Base-by-base conservation (phyloP, 495 filamentous ascomycete species). In the Sabuloglossum arenarium region DNA sequence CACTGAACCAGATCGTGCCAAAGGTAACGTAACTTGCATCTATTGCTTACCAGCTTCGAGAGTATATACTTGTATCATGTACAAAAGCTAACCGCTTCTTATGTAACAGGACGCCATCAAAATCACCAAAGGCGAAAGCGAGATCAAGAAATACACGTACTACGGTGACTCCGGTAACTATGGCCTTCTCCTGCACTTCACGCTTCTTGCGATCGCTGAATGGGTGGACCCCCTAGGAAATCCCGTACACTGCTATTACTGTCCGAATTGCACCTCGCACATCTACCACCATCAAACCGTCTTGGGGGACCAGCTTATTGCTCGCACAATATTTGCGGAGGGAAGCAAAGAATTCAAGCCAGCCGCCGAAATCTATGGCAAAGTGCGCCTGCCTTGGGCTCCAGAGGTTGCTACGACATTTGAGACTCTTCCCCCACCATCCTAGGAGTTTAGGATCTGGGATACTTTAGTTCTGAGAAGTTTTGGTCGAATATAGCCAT, bases 211-310 rank as follows among this genome's bases (percentile, higher is more conserved):
- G 9, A 31, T 24, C 19, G 45, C 14, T 31, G 16, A n/a, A 28
- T 54, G 55, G 30, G n/a, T 16, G 23, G n/a, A n/a, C n/a, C n/a
- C n/a, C n/a, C n/a, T 30, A 72, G 71, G 73, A 57, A 74, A 76
- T 1, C 59, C 65, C 1, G 73, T 76, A 30, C 54, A 74, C 63
- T 77, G 74, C 66, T 75, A 71, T 63, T 76, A 73, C 61, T 76
- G 73, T 63, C 70, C 70, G 25, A 75, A 71, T 56, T 75, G 73
- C 69, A 75, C 70, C 50, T 60, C 66, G 3, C 74, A 77, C 56
- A 58, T 68, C 28, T 76, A 76, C 63, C 75, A 76, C 64, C 72
- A 75, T 61, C 73, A 75, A 58, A 65, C 63, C 31, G 67, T 72
- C 51, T 65, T 74, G 64, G 71, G 70, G 47, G 71, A 75, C 60